Conservation (phyloP, 768 basidiomycete species). For the Hysterangium stoloniferum region DNA sequence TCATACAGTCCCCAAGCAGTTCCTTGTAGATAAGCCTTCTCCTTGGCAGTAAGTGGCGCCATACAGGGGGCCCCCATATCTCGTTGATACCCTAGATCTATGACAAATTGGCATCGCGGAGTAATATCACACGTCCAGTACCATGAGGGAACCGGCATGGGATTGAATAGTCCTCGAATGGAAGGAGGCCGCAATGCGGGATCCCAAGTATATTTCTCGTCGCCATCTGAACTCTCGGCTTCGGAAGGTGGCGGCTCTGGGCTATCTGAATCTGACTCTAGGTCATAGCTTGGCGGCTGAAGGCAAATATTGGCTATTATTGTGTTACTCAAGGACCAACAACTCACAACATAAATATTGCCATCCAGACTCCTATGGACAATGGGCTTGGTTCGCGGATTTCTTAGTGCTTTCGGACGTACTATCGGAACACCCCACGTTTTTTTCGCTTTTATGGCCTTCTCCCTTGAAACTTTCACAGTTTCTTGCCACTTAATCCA, state of each 20-base stretch:
- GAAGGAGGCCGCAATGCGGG: not conserved
- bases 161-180: not conserved
- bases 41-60: not conserved
- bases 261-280: not conserved
- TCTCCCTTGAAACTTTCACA: not conserved
- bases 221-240: not conserved
- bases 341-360: not conserved
- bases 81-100: not conserved
- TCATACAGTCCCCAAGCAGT: conserved; percentile 1
- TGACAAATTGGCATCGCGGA: conserved; percentile 1
- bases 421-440: conserved; percentile 1
- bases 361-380: not conserved
- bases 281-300: not conserved
- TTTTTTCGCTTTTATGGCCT: not conserved
- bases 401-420: not conserved
- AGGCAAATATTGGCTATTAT: not conserved
- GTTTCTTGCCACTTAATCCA: conserved; percentile 5
- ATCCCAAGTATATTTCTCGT: not conserved
- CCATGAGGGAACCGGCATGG: conserved; percentile 6
- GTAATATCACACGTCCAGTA: conserved; percentile 9
- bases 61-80: conserved; percentile 1
- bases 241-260: not conserved
- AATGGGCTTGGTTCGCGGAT: not conserved
- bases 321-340: not conserved
- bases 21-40: not conserved